phyloP scores from a whole-genome alignment of 2,329 filamentous ascomycete species.

The Myrmaecium sp. region DNA sequence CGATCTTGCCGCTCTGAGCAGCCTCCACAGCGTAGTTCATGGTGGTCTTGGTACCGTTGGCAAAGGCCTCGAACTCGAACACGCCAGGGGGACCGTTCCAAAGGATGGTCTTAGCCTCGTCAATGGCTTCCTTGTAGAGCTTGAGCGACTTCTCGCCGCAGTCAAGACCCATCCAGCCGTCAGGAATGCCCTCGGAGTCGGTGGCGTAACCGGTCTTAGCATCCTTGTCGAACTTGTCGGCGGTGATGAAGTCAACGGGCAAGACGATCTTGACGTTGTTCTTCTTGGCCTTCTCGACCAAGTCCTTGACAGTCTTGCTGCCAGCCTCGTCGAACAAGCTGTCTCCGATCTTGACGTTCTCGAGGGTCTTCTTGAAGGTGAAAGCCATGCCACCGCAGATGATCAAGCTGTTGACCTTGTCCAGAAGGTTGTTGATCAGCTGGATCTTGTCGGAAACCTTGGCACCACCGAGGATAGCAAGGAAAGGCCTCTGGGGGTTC shows the following conservation, averaged over 20 bases:
- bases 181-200: slow-evolving; percentile 77
- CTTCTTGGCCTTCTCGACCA: slow-evolving; percentile 91
- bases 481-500: slow-evolving; percentile 83
- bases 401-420: slow-evolving; percentile 93
- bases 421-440: slow-evolving; percentile 95
- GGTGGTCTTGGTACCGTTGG: slow-evolving; percentile 78
- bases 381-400: slow-evolving; percentile 98
- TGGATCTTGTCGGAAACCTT: slow-evolving; percentile 99
- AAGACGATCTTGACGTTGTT: slow-evolving; percentile 92
- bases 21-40: slow-evolving; percentile 77
- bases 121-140: slow-evolving; percentile 76
- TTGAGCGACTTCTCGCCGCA: slow-evolving; percentile 77
- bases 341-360: slow-evolving; percentile 76
- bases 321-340: slow-evolving; percentile 88
- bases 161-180: slow-evolving; percentile 97
- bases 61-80: slow-evolving; percentile 93
- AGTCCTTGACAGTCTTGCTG: slow-evolving; percentile 71
- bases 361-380: slow-evolving; percentile 99
- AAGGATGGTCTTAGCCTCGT: slow-evolving; percentile 83
- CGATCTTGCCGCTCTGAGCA: slow-evolving; percentile 71
- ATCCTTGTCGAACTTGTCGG: slow-evolving; percentile 82
- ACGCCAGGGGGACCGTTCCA: slow-evolving; percentile 98
- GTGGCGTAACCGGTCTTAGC: slow-evolving; percentile 68
- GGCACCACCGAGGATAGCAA: slow-evolving; percentile 92
- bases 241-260: slow-evolving; percentile 87